Evolutionary conservation across 352 stramenopile species (phyloP).

Genomic region (Phytophthora fragariae): DNA sequence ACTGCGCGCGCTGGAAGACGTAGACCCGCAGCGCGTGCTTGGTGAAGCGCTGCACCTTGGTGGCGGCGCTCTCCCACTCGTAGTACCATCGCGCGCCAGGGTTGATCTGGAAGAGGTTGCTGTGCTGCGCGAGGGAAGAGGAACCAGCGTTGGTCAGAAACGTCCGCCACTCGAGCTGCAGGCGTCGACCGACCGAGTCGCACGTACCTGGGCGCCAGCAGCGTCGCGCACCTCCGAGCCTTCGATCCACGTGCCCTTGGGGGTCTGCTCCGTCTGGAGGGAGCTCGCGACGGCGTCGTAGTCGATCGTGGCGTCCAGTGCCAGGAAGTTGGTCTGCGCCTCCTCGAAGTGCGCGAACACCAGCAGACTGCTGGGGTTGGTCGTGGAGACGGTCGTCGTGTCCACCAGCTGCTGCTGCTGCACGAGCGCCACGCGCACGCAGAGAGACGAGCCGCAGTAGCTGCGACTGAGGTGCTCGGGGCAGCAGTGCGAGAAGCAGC

Average conservation of each 20-base stretch:
- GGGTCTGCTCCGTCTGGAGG: slow-evolving; percentile 67
- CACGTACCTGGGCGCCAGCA: slow-evolving; percentile 26
- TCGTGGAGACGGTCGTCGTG: slow-evolving; percentile 11
- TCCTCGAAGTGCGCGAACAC: slow-evolving; percentile 70
- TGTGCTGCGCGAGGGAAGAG: slow-evolving; percentile 9
- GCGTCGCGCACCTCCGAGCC: slow-evolving; percentile 36
- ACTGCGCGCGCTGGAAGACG: slow-evolving; percentile 46
- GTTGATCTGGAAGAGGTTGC: slow-evolving; percentile 65
- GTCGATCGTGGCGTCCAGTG: slow-evolving; percentile 40
- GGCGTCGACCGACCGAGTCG: neutral
- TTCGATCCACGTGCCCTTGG: slow-evolving; percentile 74
- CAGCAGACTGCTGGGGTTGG: slow-evolving; percentile 32
- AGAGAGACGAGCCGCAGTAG: slow-evolving; percentile 70
- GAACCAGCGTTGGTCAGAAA: neutral
- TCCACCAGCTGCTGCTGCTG: slow-evolving; percentile 12
- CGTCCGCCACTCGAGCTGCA: neutral
- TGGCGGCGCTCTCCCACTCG: slow-evolving; percentile 73
- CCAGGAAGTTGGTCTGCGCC: slow-evolving; percentile 40
- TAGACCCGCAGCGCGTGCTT: slow-evolving; percentile 70
- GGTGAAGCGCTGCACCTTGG: slow-evolving; percentile 67
- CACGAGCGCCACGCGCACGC: slow-evolving; percentile 44
- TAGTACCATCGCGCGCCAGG: slow-evolving; percentile 70
- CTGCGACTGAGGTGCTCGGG: slow-evolving; percentile 70
- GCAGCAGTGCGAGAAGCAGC: slow-evolving; percentile 80
- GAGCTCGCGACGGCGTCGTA: slow-evolving; percentile 37